Conservation (phyloP, 805 yeast species). For the Spathaspora boniae region DNA sequence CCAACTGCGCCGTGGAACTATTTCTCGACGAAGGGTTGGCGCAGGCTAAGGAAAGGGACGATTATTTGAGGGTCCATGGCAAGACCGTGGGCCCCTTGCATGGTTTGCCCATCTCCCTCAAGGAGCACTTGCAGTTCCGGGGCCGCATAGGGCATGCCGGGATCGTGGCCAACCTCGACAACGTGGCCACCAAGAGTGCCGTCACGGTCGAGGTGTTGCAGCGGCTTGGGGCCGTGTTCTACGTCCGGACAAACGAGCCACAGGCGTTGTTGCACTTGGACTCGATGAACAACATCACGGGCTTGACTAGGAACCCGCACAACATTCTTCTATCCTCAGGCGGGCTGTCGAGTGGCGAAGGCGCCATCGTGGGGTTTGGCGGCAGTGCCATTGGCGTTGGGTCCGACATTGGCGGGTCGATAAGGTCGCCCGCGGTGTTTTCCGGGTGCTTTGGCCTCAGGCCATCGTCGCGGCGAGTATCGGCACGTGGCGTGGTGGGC, state of each 20-base stretch:
- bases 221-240: constrained; percentile 40
- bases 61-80: constrained; percentile 42
- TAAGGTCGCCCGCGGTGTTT: constrained; percentile 42
- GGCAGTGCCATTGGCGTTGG: constrained; percentile 40
- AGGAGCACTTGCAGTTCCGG: constrained; percentile 42
- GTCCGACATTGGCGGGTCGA: constrained; percentile 42
- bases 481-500: constrained; percentile 36
- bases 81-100: constrained; percentile 58
- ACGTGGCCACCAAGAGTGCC: constrained; percentile 27
- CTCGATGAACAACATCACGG: constrained; percentile 37
- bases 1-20: constrained; percentile 38
- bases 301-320: constrained; percentile 32
- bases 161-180: constrained; percentile 31
- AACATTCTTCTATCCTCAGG: constrained; percentile 38
- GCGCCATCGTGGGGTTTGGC: constrained; percentile 39
- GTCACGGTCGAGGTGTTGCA: constrained; percentile 30
- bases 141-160: constrained; percentile 37
- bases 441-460: constrained; percentile 40
- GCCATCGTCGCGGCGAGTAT: constrained; percentile 37
- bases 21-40: constrained; percentile 40
- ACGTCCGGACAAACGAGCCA: constrained; percentile 41
- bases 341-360: constrained; percentile 45
- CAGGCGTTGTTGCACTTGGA: constrained; percentile 44
- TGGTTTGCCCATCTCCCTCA: constrained; percentile 57
- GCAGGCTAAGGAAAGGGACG: constrained; percentile 54